Conservation (phyloP, 306 rosid genomes). For the Vicia sativa region DNA sequence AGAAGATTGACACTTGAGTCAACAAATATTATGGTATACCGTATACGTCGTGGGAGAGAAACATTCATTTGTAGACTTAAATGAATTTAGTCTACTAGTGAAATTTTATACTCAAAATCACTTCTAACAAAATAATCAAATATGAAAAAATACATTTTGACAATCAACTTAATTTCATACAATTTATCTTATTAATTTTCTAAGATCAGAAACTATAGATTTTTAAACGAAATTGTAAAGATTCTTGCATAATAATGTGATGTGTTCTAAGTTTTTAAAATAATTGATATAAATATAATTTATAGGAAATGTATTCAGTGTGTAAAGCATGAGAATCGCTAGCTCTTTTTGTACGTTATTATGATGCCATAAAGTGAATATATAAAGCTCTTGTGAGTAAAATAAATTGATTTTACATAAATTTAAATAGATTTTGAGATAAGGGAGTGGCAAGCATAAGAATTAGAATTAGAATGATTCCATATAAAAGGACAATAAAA, state of each 20-base stretch:
- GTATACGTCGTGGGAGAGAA: too few relatives aligned
- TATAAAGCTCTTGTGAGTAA: conserved; percentile 21
- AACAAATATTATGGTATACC: too few relatives aligned
- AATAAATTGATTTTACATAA: not conserved
- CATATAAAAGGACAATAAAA: conserved; percentile 42
- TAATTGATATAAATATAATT: not conserved
- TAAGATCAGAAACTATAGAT: too few relatives aligned
- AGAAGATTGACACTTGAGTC: too few relatives aligned
- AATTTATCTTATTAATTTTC: too few relatives aligned
- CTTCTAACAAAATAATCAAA: not conserved
- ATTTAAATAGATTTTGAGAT: too few relatives aligned
- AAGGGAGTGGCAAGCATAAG: not conserved
- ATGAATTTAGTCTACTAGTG: too few relatives aligned
- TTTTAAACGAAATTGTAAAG: too few relatives aligned
- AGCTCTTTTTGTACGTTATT: conserved; percentile 16
- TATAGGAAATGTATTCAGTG: not conserved
- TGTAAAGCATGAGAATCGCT: not conserved
- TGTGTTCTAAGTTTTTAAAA: too few relatives aligned
- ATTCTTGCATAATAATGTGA: too few relatives aligned
- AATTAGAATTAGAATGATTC: conserved; percentile 33
- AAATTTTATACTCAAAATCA: too few relatives aligned
- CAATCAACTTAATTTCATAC: not conserved
- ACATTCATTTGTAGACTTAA: too few relatives aligned
- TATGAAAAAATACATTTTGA: not conserved
- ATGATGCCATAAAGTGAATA: conserved; percentile 32